phyloP scores from a whole-genome alignment of 2,329 filamentous ascomycete genomes.

The Epichloe festucae region DNA sequence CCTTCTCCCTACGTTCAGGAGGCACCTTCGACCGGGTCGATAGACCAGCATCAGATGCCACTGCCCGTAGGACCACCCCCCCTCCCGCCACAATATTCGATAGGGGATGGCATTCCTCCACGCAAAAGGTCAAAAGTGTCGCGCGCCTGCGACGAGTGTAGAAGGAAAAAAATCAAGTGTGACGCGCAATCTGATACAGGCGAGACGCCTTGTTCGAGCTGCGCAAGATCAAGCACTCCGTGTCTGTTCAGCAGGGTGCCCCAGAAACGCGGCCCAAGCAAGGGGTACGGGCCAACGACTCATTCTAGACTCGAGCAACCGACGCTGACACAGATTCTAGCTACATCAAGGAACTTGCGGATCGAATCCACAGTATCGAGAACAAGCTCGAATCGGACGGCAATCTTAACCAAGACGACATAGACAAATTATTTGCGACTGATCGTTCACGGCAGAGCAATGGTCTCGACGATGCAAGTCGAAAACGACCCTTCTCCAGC shows the following conservation, averaged over 20 bases:
- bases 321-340: slow-evolving; percentile 24
- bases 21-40: slow-evolving; percentile 21
- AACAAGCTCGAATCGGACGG: slow-evolving; percentile 52
- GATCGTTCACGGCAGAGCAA: slow-evolving; percentile 19
- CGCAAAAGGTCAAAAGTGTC: slow-evolving; percentile 78
- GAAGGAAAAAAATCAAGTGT: slow-evolving; percentile 82
- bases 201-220: slow-evolving; percentile 67
- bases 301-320: not conserved
- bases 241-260: slow-evolving; percentile 81
- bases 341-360: slow-evolving; percentile 85
- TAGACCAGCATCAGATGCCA: slow-evolving; percentile 24
- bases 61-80: slow-evolving; percentile 24
- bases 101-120: slow-evolving; percentile 49
- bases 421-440: slow-evolving; percentile 28
- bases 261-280: slow-evolving; percentile 79
- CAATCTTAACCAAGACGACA: slow-evolving; percentile 29
- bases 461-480: slow-evolving; percentile 16
- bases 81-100: slow-evolving; percentile 24
- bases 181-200: slow-evolving; percentile 66
- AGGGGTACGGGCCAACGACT: slow-evolving; percentile 42
- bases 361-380: slow-evolving; percentile 71
- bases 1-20: slow-evolving; percentile 25
- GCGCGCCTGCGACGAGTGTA: slow-evolving; percentile 77
- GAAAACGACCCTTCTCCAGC: slow-evolving; percentile 36
- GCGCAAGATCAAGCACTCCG: slow-evolving; percentile 58